Evolutionary conservation across 108 stramenopile species (phyloP), one percentile per base, ranked within the genome.

Genomic region (Cyclotella cryptica): DNA sequence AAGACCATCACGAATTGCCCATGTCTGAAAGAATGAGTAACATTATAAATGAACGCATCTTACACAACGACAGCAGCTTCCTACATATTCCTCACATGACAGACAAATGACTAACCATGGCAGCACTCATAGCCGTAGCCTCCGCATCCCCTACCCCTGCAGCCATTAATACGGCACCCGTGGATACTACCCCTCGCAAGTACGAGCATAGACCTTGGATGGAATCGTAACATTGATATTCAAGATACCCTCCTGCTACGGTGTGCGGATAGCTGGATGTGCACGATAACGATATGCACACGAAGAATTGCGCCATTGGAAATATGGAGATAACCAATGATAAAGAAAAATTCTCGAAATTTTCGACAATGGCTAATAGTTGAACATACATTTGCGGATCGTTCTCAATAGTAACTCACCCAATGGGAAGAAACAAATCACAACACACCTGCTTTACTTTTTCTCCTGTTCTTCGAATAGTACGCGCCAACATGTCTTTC

Each of bases 141-240:
- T 90, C 76, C 9, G 89, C 86, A 78, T 90, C 82, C 26, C 97
- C 98, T 0, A 98, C 97, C 12, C 98, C 98, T 12, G 94, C 84
- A 1, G 93, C 96, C 59, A 84, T 74, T 0, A 98, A 74, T 12
- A 97, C 92, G 12, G 97, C 95, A 27, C 85, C 84, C 3, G 93
- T 93, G 10, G 86, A 85, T 29, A 98, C 86, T 10, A 98, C 91
- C 17, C 96, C 96, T 12, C 98, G 80, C 65, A 97, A 85, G 79
- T 98, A 98, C 47, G 90, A 90, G 62, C 95, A 98, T n/a, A 98
- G 77, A 10, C 94, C 98, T 80, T 98, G 98, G 2, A 97, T 52
- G 0, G 90, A 89, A 84, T 98, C 98, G 69, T 91, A 98, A 28
- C 87, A 69, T 83, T 98, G 98, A 72, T 97, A 98, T 29, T 82